Percentiles rank a stretch among this genome's conserved stretches.
Evolutionary conservation across 1,284 basidiomycete genomes (phyloP).

Genomic region (Coniferiporia weirii): DNA sequence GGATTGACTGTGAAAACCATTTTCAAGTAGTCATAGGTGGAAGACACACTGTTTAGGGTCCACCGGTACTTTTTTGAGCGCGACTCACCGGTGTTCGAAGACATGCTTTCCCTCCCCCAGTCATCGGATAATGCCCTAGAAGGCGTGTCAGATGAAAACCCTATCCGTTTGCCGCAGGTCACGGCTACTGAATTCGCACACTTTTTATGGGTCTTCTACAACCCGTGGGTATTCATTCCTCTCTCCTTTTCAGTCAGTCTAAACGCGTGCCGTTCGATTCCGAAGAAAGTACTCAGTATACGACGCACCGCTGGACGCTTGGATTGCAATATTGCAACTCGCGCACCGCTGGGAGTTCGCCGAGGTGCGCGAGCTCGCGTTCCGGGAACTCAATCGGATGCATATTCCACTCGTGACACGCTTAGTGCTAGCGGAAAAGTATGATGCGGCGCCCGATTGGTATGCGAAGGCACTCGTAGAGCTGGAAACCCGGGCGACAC

Average conservation of each 20-base stretch:
- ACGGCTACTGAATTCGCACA: conserved; percentile 45
- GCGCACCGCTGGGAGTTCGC: conserved; percentile 55
- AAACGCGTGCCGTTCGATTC: too few relatives aligned
- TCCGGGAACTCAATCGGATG: conserved; percentile 50
- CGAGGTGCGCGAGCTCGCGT: conserved; percentile 52
- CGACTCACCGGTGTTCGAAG: conserved; percentile 37
- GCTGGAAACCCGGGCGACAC: too few relatives aligned
- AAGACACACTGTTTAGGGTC: conserved; percentile 45
- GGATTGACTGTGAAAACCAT: too few relatives aligned
- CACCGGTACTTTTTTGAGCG: conserved; percentile 61
- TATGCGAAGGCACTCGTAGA: too few relatives aligned
- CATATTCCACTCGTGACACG: too few relatives aligned
- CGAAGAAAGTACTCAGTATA: conserved; percentile 53
- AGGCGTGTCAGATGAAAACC: conserved; percentile 42
- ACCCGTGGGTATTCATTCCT: conserved; percentile 42
- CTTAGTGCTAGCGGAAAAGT: too few relatives aligned
- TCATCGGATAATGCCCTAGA: conserved; percentile 33
- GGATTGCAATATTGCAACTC: conserved; percentile 55
- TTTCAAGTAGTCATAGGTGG: conserved; percentile 32
- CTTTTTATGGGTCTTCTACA: conserved; percentile 69
- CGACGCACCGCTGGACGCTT: conserved; percentile 45
- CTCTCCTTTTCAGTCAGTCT: not conserved
- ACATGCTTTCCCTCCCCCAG: conserved; percentile 15
- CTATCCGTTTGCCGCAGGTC: conserved; percentile 48
- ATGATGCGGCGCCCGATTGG: too few relatives aligned